Base-by-base conservation (phyloP, 164 flowering plant species). In the Santalum album region DNA sequence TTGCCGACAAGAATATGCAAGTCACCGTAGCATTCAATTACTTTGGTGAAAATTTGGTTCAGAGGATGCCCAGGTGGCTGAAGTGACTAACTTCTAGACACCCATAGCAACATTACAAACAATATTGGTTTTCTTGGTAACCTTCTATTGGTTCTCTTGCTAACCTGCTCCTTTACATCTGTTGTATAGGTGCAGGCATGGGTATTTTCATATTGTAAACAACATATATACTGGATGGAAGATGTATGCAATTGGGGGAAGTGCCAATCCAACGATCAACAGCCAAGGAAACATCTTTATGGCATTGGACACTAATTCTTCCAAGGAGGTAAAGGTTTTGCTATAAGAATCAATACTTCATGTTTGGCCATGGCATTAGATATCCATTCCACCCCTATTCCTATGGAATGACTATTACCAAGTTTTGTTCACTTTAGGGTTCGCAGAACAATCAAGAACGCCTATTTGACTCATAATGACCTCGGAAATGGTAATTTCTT, bases 171-270 rank as follows among this genome's bases (percentile, higher is more conserved):
- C n/a, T n/a, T n/a, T n/a, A n/a, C n/a, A n/a, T n/a, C n/a, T n/a
- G n/a, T n/a, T 62, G 36, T 66, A 53, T 62, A 75, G 80, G 49
- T 76, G 81, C 45, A 70, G 78, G 32, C 69, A 64, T 61, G 81
- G 81, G 1, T 76, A 65, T 25, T 67, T 76, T 45, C 80, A 76
- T 47, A 49, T 76, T 23, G 75, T 71, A 17, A 73, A 73, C 27
- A 76, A 73, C 23, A 26, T 52, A 4, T 71, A 65, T 49, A 63
- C 62, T 21, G 64, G 60, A 5, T 76, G 78, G 80, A 53, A 69
- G 50, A 71, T 63, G 75, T 71, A 76, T 55, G 78, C 81, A 16
- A 68, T 71, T 18, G 78, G 76, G 10, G 78, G 78, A 44, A 76
- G 80, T 58, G 80, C 78, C 0, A 63, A 57, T 55, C 80, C 77